Percentiles rank a stretch among this genome's conserved stretches.
Evolutionary conservation across 192 early-diverging fungal genomes (phyloP).

Genomic region (Chytriomyces sp.): DNA sequence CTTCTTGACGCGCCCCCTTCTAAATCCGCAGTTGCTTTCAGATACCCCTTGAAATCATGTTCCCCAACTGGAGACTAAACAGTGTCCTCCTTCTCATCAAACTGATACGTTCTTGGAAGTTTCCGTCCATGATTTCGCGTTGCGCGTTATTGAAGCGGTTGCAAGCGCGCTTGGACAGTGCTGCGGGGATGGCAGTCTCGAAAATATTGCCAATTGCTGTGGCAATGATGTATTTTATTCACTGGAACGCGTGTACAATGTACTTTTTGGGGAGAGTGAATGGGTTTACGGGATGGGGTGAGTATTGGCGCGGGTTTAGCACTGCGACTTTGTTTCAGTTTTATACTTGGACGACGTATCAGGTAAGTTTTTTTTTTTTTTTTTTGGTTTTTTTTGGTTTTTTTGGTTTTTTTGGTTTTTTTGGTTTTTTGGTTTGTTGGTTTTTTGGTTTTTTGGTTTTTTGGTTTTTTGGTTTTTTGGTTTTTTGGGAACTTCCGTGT

Average conservation of each 20-base stretch:
- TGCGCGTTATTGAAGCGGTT: not conserved
- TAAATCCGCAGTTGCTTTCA: not conserved
- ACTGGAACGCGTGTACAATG: conserved; percentile 10
- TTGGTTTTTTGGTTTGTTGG: no score
- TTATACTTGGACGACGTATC: not conserved
- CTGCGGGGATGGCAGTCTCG: not conserved
- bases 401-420: no score
- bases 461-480: no score
- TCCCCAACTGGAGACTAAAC: not conserved
- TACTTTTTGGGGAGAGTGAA: conserved; percentile 6
- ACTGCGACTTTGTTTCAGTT: not conserved
- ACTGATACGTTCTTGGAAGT: not conserved
- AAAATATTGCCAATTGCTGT: not conserved
- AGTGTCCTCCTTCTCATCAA: conserved; percentile 3
- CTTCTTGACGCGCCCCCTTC: no score
- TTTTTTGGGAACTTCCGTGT: no score
- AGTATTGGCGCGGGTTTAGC: not conserved
- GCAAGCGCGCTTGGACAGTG: not conserved
- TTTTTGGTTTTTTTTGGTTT: no score
- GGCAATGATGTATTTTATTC: conserved; percentile 1
- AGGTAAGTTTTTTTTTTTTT: not conserved
- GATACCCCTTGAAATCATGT: conserved; percentile 9
- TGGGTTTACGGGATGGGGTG: conserved; percentile 2
- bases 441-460: not conserved
- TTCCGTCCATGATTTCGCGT: not conserved